Conservation (phyloP, 345 rosid genomes). For the Cardamine resedifolia region DNA sequence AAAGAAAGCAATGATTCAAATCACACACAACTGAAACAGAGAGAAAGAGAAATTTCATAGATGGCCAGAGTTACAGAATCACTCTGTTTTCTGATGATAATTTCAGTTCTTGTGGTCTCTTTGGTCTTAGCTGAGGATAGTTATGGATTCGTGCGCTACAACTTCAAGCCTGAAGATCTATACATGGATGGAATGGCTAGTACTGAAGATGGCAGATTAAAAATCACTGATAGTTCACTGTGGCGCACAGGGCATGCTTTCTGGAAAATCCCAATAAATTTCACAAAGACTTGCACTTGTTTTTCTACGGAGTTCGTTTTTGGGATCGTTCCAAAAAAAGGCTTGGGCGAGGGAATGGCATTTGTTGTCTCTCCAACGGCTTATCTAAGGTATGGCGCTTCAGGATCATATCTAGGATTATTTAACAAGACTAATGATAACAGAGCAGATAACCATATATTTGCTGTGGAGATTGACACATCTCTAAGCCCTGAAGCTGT, state of each 20-base stretch:
- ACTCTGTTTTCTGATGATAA: background rate
- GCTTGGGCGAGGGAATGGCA: constrained; percentile 41
- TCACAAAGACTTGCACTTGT: background rate
- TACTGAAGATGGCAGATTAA: constrained; percentile 13
- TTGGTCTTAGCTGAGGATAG: background rate
- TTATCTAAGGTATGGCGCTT: background rate
- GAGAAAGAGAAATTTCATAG: background rate
- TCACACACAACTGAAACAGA: background rate
- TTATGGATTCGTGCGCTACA: background rate
- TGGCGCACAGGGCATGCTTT: constrained; percentile 43
- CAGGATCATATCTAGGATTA: constrained; percentile 39
- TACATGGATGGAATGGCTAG: background rate
- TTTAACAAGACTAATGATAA: constrained; percentile 38
- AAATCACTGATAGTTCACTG: constrained; percentile 45
- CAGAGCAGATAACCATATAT: constrained; percentile 37
- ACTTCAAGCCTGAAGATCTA: background rate
- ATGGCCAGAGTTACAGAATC: background rate
- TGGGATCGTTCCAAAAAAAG: constrained; percentile 25
- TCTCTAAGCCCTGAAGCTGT: constrained; percentile 33
- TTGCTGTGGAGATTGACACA: constrained; percentile 54
- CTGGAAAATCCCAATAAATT: constrained; percentile 27
- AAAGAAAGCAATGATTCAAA: background rate
- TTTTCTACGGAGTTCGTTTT: constrained; percentile 39
- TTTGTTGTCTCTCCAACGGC: constrained; percentile 33
- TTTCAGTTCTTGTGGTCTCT: background rate